A percentile compares a stretch with the other conserved stretches of the same genome.
Evolutionary conservation across 2,329 filamentous ascomycete species (phyloP).

Genomic region (Diaporthe sp.): DNA sequence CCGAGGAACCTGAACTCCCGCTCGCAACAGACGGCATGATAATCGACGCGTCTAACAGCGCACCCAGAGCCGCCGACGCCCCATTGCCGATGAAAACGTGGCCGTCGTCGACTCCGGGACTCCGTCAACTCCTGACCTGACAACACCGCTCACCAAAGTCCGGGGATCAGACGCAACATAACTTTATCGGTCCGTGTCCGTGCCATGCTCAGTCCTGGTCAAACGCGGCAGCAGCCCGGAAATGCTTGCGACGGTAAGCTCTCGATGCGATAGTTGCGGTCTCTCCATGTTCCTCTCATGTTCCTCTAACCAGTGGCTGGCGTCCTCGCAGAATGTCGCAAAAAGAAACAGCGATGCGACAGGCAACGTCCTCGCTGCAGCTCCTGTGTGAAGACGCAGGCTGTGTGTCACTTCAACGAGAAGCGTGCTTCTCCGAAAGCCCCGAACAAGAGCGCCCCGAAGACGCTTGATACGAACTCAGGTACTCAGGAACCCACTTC

Average conservation of each 20-base stretch:
- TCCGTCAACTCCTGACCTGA: neutral
- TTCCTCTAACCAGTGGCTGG: neutral
- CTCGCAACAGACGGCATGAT: neutral
- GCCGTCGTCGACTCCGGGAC: neutral
- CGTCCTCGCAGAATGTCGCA: neutral
- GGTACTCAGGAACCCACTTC: neutral
- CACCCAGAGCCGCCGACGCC: neutral
- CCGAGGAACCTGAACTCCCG: neutral
- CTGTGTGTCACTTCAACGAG: neutral
- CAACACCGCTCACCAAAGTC: neutral
- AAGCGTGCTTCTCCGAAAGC: neutral
- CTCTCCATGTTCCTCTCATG: neutral
- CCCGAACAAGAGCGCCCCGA: neutral
- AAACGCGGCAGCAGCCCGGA: neutral
- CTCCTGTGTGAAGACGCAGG: neutral
- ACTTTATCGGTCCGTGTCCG: neutral
- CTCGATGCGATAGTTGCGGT: neutral
- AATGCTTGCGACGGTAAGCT: neutral
- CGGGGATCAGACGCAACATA: neutral
- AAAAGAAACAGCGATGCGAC: neutral
- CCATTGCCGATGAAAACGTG: neutral
- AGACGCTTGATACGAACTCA: neutral
- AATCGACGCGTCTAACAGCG: neutral
- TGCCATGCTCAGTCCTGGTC: neutral
- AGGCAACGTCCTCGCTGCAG: neutral